Conservation (phyloP, 2,329 filamentous ascomycete genomes). For the Arthrobotrys megalospora region DNA sequence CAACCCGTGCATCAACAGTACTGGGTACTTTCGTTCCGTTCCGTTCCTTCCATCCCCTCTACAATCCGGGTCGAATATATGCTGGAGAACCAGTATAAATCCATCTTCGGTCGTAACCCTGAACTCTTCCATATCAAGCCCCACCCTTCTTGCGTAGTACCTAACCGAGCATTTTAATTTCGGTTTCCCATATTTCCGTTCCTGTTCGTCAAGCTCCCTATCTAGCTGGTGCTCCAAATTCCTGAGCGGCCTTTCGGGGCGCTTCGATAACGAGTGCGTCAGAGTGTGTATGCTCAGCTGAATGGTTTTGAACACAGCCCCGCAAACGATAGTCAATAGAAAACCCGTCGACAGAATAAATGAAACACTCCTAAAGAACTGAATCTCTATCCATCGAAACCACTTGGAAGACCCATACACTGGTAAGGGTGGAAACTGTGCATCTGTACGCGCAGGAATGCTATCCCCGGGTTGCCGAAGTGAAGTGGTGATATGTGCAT, state of each 20-base stretch:
- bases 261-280: neutral
- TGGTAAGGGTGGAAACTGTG: conserved; percentile 86
- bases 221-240: conserved; percentile 67
- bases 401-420: conserved; percentile 82
- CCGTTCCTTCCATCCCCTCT: conserved; percentile 66
- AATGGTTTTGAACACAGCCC: conserved; percentile 71
- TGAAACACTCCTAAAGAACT: conserved; percentile 77
- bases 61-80: conserved; percentile 81
- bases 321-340: conserved; percentile 81
- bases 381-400: conserved; percentile 77
- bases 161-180: conserved; percentile 81
- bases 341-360: conserved; percentile 85
- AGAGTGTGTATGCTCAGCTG: conserved; percentile 5
- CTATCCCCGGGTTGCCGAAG: neutral
- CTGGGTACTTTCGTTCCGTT: conserved; percentile 79
- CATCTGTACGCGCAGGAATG: conserved; percentile 80
- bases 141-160: conserved; percentile 90
- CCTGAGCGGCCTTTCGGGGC: conserved; percentile 63
- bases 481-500: conserved; percentile 30
- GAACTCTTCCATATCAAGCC: conserved; percentile 85
- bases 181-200: conserved; percentile 82
- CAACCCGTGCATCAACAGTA: conserved; percentile 88
- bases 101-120: conserved; percentile 93
- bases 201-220: conserved; percentile 69
- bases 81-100: conserved; percentile 90